Conservation (phyloP, 768 basidiomycete genomes). For the Myochromella boudieri region DNA sequence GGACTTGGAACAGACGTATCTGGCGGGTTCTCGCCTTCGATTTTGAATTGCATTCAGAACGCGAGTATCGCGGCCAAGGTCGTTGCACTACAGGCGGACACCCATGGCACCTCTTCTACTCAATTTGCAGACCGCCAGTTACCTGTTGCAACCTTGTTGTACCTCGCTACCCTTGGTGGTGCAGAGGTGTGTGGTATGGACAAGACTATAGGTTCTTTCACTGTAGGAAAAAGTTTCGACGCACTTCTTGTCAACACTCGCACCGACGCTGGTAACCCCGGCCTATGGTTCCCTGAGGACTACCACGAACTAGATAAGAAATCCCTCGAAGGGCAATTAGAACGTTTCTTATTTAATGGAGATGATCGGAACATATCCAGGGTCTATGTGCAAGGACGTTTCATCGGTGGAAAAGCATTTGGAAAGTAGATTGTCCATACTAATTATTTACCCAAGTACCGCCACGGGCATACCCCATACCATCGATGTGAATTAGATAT, state of each 20-base stretch:
- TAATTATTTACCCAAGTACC: no score
- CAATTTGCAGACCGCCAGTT: constrained; percentile 62
- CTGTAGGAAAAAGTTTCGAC: constrained; percentile 85
- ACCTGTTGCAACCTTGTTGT: constrained; percentile 71
- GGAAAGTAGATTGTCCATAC: not conserved
- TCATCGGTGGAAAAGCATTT: constrained; percentile 68
- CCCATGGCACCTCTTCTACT: not conserved
- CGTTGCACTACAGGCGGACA: constrained; percentile 44
- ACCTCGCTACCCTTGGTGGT: constrained; percentile 91
- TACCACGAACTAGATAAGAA: constrained; percentile 25
- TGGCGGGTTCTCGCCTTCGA: constrained; percentile 83
- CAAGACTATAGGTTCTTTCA: constrained; percentile 72
- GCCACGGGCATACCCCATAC: no score
- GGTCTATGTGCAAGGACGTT: constrained; percentile 82
- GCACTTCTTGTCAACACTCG: constrained; percentile 73
- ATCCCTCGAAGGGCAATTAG: constrained; percentile 49
- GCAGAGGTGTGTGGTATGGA: constrained; percentile 78
- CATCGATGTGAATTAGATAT: no score
- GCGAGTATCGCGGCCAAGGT: constrained; percentile 83
- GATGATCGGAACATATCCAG: constrained; percentile 81
- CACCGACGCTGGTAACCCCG: constrained; percentile 52
- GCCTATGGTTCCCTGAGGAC: constrained; percentile 49
- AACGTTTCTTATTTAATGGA: constrained; percentile 84
- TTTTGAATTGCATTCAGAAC: constrained; percentile 73
- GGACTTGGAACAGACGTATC: constrained; percentile 94